Evolutionary conservation across 768 basidiomycete genomes (phyloP), one percentile per base, ranked within the genome.

Genomic region (Exsudoporus frostii): DNA sequence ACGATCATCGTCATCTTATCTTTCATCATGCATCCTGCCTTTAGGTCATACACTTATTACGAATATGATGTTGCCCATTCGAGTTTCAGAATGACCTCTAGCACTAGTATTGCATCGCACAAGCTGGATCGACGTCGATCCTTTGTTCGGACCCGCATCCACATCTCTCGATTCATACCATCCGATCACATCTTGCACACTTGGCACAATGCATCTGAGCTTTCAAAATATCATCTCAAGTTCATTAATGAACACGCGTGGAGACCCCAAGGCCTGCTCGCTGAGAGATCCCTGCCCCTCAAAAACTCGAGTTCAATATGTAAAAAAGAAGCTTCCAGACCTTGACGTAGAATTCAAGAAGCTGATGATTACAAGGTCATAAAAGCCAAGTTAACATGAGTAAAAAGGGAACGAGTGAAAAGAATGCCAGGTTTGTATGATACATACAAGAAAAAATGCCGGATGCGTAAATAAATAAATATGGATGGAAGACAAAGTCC

Each of bases 381-480:
- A n/a, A n/a, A n/a, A n/a, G n/a, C n/a, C n/a, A n/a, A n/a, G 11
- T n/a, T 19, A 38, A 38, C 15, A 14, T 19, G 6, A 34, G 34
- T 20, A 20, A 17, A 30, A 10, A 22, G 33, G 13, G 41, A 25
- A 34, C 22, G 19, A 24, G 25, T 7, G 19, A 15, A 47, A 15
- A 11, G 27, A 36, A 51, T 57, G 64, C 48, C 29, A 43, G 34
- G 39, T 40, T 29, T 14, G 36, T 57, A 57, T 50, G 50, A 46
- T 64, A 59, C 63, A 65, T 15, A 44, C 25, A 45, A 54, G 48
- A 44, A 60, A 30, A 51, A 49, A 44, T 44, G 53, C 47, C 9
- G 24, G 52, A 54, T 59, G 54, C 30, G 45, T 59, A 29, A 45
- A 53, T 49, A 48, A 51, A 60, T 68, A 67, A 51, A 62, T 65